Conservation (phyloP, 2,329 filamentous ascomycete species). For the Verticillium isaacii region DNA sequence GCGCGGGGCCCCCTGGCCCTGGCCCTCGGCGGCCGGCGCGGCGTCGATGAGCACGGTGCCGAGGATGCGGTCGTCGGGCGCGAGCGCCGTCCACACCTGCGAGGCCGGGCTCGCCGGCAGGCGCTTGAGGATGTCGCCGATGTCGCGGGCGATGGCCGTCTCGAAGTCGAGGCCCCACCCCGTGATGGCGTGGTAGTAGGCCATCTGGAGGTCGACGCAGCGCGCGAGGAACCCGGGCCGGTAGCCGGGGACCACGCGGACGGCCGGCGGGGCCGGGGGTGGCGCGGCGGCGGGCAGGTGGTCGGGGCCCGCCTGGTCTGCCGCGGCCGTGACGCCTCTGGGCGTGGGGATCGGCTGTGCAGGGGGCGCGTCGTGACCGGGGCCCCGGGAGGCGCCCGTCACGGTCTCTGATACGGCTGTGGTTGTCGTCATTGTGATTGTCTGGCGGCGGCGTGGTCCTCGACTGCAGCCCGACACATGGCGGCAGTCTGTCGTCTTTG, state of each 20-base stretch:
- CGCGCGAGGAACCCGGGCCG: slow-evolving; percentile 19
- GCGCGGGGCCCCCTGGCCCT: background rate
- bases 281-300: background rate
- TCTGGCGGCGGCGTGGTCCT: background rate
- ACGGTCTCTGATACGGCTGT: too few species aligned
- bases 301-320: background rate
- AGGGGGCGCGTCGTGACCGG: background rate
- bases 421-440: background rate
- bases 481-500: background rate
- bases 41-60: slow-evolving; percentile 21
- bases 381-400: too few species aligned
- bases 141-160: slow-evolving; percentile 9
- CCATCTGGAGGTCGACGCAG: slow-evolving; percentile 21
- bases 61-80: slow-evolving; percentile 14
- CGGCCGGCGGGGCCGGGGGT: background rate
- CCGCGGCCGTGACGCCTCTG: background rate
- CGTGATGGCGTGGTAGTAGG: slow-evolving; percentile 14
- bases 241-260: slow-evolving; percentile 20
- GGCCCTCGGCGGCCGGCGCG: background rate
- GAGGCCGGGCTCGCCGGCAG: slow-evolving; percentile 15
- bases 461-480: background rate
- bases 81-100: slow-evolving; percentile 21
- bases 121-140: slow-evolving; percentile 15
- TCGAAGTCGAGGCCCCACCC: slow-evolving; percentile 21
- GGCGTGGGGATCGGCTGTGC: background rate